Evolutionary conservation across 192 early-diverging fungal species (phyloP), one percentile per base, ranked within the genome.

Genomic region (Rhizophagus clarus): DNA sequence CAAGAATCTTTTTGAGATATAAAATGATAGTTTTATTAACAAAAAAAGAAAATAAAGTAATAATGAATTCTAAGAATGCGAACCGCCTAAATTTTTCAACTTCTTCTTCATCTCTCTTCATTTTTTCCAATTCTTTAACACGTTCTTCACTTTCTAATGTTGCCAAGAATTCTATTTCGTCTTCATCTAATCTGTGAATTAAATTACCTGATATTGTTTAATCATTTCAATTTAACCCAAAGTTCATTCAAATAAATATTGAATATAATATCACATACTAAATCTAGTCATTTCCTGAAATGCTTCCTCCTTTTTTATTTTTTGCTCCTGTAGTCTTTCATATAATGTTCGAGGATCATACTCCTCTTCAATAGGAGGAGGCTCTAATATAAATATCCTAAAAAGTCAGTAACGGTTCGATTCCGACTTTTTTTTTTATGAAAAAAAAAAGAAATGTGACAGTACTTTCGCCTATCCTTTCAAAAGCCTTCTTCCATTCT

Each of bases 331-430:
- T 20, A 94, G 82, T n/a, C 89, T 89, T 80, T 94, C 93, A 74
- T 88, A 94, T 20, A 94, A 86, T 14, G 93, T 94, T 10, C 93
- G 89, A 32, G 93, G 90, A 72, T 94, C 93, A 77, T 93, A 93
- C 1, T 85, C 81, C n/a, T 77, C 84, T 37, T 83, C 82, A 28
- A 74, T 28, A 14, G 83, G 82, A 81, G 64, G 92, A 70, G 85
- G 81, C 37, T 86, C 85, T 83, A 69, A 15, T 17, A 64, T 15
- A 22, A 69, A 78, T 70, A 15, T 61, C 42, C n/a, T 1, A 29
- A 32, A 24, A 67, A 32, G 9, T 15, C 29, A 66, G 12, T 67
- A 32, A 67, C n/a, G n/a, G 22, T 49, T 40, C 45, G 22, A 2
- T 37, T 45, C 42, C 42, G 32, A 75, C 3, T 11, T 64, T 49